Base-by-base conservation (phyloP, 805 yeast species). In the Jamesozyma gamospora region DNA sequence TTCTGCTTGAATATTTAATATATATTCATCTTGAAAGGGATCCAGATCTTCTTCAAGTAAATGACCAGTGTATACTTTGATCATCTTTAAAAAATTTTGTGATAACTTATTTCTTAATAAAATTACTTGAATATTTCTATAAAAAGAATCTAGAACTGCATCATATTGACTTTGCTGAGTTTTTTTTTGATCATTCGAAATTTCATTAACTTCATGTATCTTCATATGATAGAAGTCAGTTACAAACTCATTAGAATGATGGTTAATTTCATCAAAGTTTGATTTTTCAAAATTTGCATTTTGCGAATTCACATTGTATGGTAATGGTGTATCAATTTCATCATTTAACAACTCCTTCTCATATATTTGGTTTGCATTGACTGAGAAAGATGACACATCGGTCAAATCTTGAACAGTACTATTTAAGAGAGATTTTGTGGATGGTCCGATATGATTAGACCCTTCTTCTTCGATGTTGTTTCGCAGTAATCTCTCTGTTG, bases 121-220 rank as follows among this genome's bases (percentile, higher is more conserved):
- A 35, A 49, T 51, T 2, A 54, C 53, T 37, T 53, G 55, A 19
- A 54, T 50, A 28, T 43, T 49, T 30, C 48, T 49, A 39, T 49
- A 52, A n/a, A 57, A 35, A 28, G 34, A 28, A 7, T 31, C 32
- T n/a, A 54, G 32, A 13, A 45, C 37, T 2, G 51, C 41, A 25
- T 44, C 42, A 13, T 28, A 24, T 32, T 34, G 40, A 12, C 14
- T 25, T 12, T 33, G 19, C 9, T 26, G 19, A 16, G 28, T 29
- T 15, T 29, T 17, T n/a, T 29, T n/a, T 4, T 14, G 10, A 14
- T 29, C 7, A 4, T 4, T 10, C 9, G 5, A 8, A 21, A 8
- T 21, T 21, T 29, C 18, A 10, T 17, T 16, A 14, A 9, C 16
- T 11, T 29, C 32, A 29, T 29, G 4, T 6, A 29, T n/a, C 6